These are phyloP conservation scores for Diversispora epigaea DNA, from an alignment of 192 early-diverging fungal genomes.

Conservation along the genomic window DNA sequence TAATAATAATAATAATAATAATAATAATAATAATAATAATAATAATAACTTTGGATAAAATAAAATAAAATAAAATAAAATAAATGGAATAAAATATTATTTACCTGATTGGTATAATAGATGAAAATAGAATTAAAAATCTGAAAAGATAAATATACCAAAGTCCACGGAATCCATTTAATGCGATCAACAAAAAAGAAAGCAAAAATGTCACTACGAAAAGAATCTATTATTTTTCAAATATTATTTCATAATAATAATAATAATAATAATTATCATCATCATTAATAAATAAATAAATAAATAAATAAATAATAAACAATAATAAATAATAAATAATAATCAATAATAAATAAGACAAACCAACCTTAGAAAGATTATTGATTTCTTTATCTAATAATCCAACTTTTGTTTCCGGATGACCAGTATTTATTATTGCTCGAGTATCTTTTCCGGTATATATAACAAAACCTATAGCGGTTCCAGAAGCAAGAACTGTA, in stretches of 20 bases:
- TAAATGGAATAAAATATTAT: background rate
- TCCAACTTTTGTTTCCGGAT: constrained; percentile 88
- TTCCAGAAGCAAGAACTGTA: constrained; percentile 90
- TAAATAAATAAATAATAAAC: no score
- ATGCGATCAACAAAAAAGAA: constrained; percentile 82
- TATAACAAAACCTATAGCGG: constrained; percentile 79
- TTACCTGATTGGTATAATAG: constrained; percentile 90
- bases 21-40: background rate
- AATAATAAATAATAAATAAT: background rate
- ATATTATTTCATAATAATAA: background rate
- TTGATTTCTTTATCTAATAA: constrained; percentile 90
- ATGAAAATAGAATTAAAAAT: constrained; percentile 93
- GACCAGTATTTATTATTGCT: constrained; percentile 94
- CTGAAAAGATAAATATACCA: constrained; percentile 93
- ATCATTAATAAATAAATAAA: no score
- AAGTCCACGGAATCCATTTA: constrained; percentile 84
- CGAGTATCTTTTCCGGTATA: constrained; percentile 94
- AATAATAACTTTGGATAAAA: background rate
- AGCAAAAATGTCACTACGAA: constrained; percentile 80
- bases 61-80: constrained; percentile 1
- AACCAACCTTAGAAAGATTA: constrained; percentile 75
- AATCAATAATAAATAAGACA: background rate
- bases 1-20: background rate
- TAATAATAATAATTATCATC: no score
- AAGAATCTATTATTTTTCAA: constrained; percentile 61